These are phyloP conservation scores for Debaryomyces nepalensis DNA, from an alignment of 1,139 yeast genomes.

Conservation along the genomic window DNA sequence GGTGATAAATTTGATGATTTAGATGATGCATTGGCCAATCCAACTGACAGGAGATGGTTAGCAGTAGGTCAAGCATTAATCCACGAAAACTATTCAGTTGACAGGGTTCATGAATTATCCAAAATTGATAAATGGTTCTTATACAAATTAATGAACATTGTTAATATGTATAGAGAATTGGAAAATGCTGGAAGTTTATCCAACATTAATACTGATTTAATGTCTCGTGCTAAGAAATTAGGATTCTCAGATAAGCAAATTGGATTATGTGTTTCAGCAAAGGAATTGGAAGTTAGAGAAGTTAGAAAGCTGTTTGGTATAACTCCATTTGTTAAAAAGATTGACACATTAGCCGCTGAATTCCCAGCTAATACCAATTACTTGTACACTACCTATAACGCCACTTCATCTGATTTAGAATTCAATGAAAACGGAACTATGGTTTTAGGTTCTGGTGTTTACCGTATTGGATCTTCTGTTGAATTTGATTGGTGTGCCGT, in stretches of 20 bases:
- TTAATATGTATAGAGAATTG: constrained; percentile 80
- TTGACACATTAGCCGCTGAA: constrained; percentile 97
- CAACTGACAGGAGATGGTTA: constrained; percentile 97
- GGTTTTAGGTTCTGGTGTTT: constrained; percentile 98
- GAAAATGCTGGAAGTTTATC: constrained; percentile 64
- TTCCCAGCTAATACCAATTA: constrained; percentile 98
- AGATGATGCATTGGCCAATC: constrained; percentile 80
- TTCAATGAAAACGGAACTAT: constrained; percentile 91
- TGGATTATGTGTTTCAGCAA: constrained; percentile 68
- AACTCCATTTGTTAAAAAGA: constrained; percentile 92
- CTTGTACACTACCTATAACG: constrained; percentile 94
- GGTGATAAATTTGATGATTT: constrained; percentile 81
- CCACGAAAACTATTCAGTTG: constrained; percentile 89
- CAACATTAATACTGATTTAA: constrained; percentile 66
- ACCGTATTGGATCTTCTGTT: constrained; percentile 97
- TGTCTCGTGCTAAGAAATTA: constrained; percentile 84
- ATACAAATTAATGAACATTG: constrained; percentile 88
- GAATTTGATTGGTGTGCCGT: constrained; percentile 99
- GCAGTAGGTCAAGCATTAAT: constrained; percentile 97
- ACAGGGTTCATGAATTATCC: constrained; percentile 84
- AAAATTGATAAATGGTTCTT: constrained; percentile 97
- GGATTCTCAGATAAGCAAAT: constrained; percentile 97
- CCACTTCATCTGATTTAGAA: constrained; percentile 78
- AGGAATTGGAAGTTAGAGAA: constrained; percentile 80
- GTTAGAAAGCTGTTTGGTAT: constrained; percentile 79